phyloP scores from a whole-genome alignment of 2,329 filamentous ascomycete genomes.

The Epichloe glyceriae region DNA sequence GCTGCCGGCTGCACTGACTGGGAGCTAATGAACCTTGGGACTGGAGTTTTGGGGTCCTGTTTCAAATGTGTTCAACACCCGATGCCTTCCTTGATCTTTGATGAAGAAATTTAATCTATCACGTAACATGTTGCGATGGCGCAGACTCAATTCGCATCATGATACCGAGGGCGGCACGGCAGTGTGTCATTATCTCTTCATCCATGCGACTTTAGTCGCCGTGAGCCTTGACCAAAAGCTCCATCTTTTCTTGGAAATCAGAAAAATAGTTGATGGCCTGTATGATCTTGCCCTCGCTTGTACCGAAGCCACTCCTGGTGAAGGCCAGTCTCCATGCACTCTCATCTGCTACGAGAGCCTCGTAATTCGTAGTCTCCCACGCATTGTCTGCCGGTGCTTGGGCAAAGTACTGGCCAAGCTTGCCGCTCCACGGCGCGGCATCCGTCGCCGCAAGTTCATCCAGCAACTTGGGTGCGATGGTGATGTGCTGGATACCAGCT shows the following conservation, averaged over 20 bases:
- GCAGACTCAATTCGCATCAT: too few species aligned
- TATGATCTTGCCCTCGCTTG: constrained; percentile 36
- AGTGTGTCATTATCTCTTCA: not conserved
- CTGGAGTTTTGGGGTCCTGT: not conserved
- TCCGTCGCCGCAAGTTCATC: constrained; percentile 28
- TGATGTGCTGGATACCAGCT: constrained; percentile 45
- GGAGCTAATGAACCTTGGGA: not conserved
- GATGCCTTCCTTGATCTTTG: not conserved
- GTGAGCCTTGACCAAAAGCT: constrained; percentile 15
- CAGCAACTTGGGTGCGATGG: constrained; percentile 41
- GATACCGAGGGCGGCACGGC: too few species aligned
- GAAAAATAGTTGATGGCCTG: constrained; percentile 46
- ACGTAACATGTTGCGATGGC: too few species aligned
- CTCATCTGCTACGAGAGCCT: constrained; percentile 23
- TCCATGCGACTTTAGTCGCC: not conserved
- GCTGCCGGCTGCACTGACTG: constrained; percentile 1
- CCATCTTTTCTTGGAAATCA: constrained; percentile 40
- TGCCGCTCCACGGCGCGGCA: constrained; percentile 10
- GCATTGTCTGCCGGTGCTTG: constrained; percentile 16
- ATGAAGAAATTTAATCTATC: not conserved
- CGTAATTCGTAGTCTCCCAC: constrained; percentile 13
- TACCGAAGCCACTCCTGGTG: constrained; percentile 30
- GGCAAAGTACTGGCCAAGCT: constrained; percentile 9
- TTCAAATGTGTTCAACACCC: not conserved
- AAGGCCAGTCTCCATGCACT: constrained; percentile 38